These are phyloP conservation scores for Trifolium dubium DNA, from an alignment of 306 rosid genomes.

Conservation along the genomic window DNA sequence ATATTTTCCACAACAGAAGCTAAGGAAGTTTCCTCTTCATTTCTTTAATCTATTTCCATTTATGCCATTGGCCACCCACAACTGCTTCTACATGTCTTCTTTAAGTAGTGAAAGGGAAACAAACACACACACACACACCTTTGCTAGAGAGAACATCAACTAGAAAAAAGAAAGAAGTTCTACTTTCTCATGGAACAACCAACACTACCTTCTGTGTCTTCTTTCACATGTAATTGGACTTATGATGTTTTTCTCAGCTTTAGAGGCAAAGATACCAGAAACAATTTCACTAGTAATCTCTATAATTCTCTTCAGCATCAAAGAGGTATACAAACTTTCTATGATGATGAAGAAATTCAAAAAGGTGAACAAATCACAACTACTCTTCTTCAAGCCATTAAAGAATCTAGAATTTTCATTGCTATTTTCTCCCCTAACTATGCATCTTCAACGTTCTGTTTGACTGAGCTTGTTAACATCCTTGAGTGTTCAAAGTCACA, in stretches of 20 bases:
- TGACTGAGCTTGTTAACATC: slow-evolving; percentile 3
- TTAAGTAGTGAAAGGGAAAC: too few species aligned
- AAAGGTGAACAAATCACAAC: slow-evolving; percentile 18
- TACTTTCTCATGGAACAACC: too few species aligned
- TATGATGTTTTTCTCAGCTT: slow-evolving; percentile 19
- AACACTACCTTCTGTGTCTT: neutral
- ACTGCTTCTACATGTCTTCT: too few species aligned
- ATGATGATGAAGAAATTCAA: neutral
- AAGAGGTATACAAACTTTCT: slow-evolving; percentile 14
- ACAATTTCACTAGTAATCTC: neutral
- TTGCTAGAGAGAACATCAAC: too few species aligned
- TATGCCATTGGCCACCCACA: too few species aligned
- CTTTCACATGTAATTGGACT: slow-evolving; percentile 9
- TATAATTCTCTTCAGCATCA: neutral
- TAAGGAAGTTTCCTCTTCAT: too few species aligned
- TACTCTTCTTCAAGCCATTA: neutral
- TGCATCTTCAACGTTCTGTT: neutral
- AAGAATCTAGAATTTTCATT: slow-evolving; percentile 2
- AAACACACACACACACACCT: too few species aligned
- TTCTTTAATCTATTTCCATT: too few species aligned
- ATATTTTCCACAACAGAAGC: too few species aligned
- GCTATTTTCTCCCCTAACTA: neutral
- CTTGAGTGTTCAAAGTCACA: neutral
- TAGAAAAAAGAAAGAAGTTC: too few species aligned
- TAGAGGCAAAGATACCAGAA: neutral